These are phyloP conservation scores for Lentinula boryana DNA, from an alignment of 768 basidiomycete genomes.

Conservation along the genomic window DNA sequence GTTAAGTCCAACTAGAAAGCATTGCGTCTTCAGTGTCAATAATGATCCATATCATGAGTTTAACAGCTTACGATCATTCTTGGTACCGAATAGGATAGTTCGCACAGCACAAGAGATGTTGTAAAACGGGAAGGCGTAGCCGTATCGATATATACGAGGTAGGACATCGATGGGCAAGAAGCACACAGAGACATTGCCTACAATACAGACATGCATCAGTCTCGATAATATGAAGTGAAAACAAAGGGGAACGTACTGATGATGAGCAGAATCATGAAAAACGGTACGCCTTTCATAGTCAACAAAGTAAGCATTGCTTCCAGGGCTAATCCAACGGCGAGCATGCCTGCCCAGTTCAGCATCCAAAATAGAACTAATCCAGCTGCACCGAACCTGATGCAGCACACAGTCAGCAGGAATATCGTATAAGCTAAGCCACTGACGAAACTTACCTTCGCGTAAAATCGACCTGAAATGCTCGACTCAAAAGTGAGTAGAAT, in stretches of 20 bases:
- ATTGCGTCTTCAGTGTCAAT: not conserved
- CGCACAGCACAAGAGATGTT: conserved; percentile 59
- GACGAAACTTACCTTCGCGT: conserved; percentile 30
- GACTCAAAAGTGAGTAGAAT: conserved; percentile 52
- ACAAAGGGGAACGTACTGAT: conserved; percentile 35
- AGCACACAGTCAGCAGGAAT: not conserved
- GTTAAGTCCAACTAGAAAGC: conserved; percentile 47
- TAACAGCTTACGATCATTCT: conserved; percentile 43
- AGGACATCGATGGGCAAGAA: conserved; percentile 54
- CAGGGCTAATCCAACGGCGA: conserved; percentile 52
- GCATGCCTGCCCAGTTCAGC: conserved; percentile 54
- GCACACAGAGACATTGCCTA: conserved; percentile 55
- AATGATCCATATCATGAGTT: not conserved
- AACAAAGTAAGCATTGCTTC: conserved; percentile 55
- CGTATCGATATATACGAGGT: conserved; percentile 57
- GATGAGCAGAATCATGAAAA: conserved; percentile 63
- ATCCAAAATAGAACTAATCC: conserved; percentile 68
- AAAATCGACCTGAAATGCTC: conserved; percentile 57
- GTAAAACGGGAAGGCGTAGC: conserved; percentile 68
- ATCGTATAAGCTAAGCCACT: no score
- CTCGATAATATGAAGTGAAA: not conserved
- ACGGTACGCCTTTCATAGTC: conserved; percentile 43
- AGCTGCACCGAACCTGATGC: conserved; percentile 33
- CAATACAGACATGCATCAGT: not conserved
- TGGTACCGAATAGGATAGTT: conserved; percentile 59